phyloP scores from a whole-genome alignment of 2,329 filamentous ascomycete genomes.

The Stromatinia cepivora region DNA sequence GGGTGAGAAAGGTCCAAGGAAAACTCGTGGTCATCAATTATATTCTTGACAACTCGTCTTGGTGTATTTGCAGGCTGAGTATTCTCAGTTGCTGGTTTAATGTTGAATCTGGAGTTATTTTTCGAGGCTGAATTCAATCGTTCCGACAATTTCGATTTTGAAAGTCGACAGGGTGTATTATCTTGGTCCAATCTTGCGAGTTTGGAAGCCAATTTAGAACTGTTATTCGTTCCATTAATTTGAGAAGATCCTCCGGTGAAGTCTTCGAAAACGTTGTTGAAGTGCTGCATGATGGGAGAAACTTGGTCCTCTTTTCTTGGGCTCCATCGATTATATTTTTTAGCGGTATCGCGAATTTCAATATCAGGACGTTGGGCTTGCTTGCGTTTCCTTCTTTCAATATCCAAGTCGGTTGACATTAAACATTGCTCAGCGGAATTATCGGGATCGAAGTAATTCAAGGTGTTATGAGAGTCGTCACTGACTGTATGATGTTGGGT shows the following conservation, averaged over 20 bases:
- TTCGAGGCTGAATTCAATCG: slow-evolving; percentile 7
- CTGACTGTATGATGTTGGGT: slow-evolving; percentile 18
- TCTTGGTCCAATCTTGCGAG: slow-evolving; percentile 37
- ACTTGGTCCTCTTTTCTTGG: slow-evolving; percentile 42
- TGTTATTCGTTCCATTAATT: slow-evolving; percentile 15
- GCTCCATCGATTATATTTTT: slow-evolving; percentile 40
- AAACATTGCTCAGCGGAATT: slow-evolving; percentile 14
- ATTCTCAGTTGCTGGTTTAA: slow-evolving; percentile 5
- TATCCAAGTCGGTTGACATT: slow-evolving; percentile 18
- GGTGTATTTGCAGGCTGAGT: slow-evolving; percentile 18
- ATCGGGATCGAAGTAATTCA: slow-evolving; percentile 14
- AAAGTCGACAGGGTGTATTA: slow-evolving; percentile 11
- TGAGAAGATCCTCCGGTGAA: slow-evolving; percentile 46
- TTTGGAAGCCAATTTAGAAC: slow-evolving; percentile 9
- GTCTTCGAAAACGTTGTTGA: slow-evolving; percentile 49
- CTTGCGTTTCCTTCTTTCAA: slow-evolving; percentile 11
- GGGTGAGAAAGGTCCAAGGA: slow-evolving; percentile 5
- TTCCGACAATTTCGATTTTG: slow-evolving; percentile 13
- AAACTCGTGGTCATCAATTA: slow-evolving; percentile 1
- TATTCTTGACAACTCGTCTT: slow-evolving; percentile 20
- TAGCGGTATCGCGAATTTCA: slow-evolving; percentile 40
- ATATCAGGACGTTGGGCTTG: slow-evolving; percentile 31
- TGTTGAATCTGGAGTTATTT: slow-evolving; percentile 11
- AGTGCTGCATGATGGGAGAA: slow-evolving; percentile 46
- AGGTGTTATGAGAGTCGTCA: neutral